These are phyloP conservation scores for Mollisiaceae sp. DNA, from an alignment of 2,329 filamentous ascomycete genomes.

Conservation along the genomic window DNA sequence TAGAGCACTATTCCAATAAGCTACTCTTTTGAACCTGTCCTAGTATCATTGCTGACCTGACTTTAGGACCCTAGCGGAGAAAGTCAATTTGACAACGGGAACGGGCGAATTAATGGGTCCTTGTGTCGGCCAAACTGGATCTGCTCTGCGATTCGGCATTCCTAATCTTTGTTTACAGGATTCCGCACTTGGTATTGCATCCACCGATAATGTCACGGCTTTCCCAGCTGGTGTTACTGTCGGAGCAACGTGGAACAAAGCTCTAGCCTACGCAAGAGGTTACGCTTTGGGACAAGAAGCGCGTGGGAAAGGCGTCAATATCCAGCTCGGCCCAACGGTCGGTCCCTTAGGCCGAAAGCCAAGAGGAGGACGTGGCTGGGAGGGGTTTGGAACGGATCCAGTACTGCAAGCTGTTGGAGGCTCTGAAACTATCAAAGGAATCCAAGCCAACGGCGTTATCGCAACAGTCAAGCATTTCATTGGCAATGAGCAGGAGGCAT, in stretches of 20 bases:
- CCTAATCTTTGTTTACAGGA: slow-evolving; percentile 76
- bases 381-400: slow-evolving; percentile 74
- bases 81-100: slow-evolving; percentile 77
- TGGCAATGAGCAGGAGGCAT: slow-evolving; percentile 50
- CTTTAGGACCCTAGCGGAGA: slow-evolving; percentile 69
- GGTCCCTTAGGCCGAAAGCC: slow-evolving; percentile 76
- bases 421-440: slow-evolving; percentile 58
- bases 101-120: slow-evolving; percentile 73
- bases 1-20: background rate
- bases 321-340: slow-evolving; percentile 51
- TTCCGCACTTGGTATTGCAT: slow-evolving; percentile 71
- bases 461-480: slow-evolving; percentile 63
- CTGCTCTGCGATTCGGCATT: slow-evolving; percentile 71
- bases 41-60: background rate
- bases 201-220: slow-evolving; percentile 75
- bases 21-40: background rate
- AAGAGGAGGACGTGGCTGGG: slow-evolving; percentile 76
- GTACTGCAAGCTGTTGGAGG: slow-evolving; percentile 62
- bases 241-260: slow-evolving; percentile 77
- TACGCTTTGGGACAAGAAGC: slow-evolving; percentile 74
- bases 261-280: slow-evolving; percentile 70
- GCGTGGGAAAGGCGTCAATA: slow-evolving; percentile 72
- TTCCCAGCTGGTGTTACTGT: slow-evolving; percentile 82
- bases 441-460: slow-evolving; percentile 61
- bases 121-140: slow-evolving; percentile 80